Percentiles rank a stretch among this genome's conserved stretches.
These are phyloP conservation scores for Ascochyta koolunga DNA, from an alignment of 2,329 filamentous ascomycete genomes.

Conservation along the genomic window DNA sequence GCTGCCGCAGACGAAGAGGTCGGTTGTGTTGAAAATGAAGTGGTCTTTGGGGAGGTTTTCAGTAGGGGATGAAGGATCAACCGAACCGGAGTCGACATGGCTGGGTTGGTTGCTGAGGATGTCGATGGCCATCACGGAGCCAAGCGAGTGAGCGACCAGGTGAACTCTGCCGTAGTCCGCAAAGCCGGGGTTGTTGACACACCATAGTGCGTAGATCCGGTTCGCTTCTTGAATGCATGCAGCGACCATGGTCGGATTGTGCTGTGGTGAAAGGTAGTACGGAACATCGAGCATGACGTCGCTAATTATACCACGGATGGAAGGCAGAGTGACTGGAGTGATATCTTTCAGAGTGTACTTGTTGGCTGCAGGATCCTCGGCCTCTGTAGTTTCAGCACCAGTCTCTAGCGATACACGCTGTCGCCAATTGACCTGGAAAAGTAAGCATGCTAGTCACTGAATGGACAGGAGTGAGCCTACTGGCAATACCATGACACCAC, in stretches of 20 bases:
- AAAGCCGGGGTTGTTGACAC: conserved; percentile 89
- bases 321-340: conserved; percentile 86
- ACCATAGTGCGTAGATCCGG: conserved; percentile 94
- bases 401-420: conserved; percentile 88
- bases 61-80: conserved; percentile 46
- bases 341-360: conserved; percentile 81
- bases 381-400: conserved; percentile 55
- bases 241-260: conserved; percentile 92
- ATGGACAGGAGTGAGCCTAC: conserved; percentile 33
- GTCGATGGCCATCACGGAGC: conserved; percentile 92
- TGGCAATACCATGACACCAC: conserved; percentile 91
- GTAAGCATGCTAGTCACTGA: conserved; percentile 16
- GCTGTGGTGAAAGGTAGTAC: conserved; percentile 89
- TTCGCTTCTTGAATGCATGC: conserved; percentile 92
- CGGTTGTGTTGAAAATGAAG: conserved; percentile 92
- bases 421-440: conserved; percentile 79
- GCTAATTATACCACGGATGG: conserved; percentile 88
- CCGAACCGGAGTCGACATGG: conserved; percentile 57
- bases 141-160: conserved; percentile 89
- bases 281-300: conserved; percentile 99
- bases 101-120: conserved; percentile 90
- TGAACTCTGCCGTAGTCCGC: conserved; percentile 82
- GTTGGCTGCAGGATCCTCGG: conserved; percentile 64
- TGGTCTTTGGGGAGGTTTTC: conserved; percentile 57
- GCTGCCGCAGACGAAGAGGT: conserved; percentile 87